Base-by-base conservation (phyloP, 805 yeast genomes). In the Saturnispora halmiae region DNA sequence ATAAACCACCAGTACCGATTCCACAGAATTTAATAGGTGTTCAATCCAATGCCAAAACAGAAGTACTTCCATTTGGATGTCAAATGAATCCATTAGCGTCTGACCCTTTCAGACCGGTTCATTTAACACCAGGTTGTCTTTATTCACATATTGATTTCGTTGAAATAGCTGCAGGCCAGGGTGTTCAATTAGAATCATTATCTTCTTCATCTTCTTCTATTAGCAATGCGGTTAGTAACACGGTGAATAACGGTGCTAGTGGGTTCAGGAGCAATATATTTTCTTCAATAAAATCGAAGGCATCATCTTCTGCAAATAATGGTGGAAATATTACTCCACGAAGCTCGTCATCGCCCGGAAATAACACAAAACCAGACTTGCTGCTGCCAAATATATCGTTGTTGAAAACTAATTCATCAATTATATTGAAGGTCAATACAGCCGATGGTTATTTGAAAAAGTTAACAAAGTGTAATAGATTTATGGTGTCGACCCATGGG, bases 71-170 rank as follows among this genome's bases (percentile, higher is more conserved):
- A 21, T 62, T 75, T 16, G 82, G 79, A 0, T 75, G 79, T 33
- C 65, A 65, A 34, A 64, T 75, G 22, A 74, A 72, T 44, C 76
- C 80, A 0, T 54, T 75, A 40, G 45, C 57, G 31, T 69, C 76
- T 4, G 82, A 75, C 50, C 72, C 75, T 2, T 75, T 70, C 50
- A 64, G 65, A 40, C 59, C 65, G 21, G 75, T 74, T 16, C 75
- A 69, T 48, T 55, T 75, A 40, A 73, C 69, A 15, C 79, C 80
- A 0, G 79, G 82, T 1, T 74, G 79, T 47, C 44, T 69, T 9
- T 49, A 59, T 3, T 33, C 40, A 6, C 51, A 59, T 6, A 51
- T 56, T 6, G 47, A 48, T 24, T 53, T 57, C 57, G 7, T 48
- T 46, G 25, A 49, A 28, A 41, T 26, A 30, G 35, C 29, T 36